Evolutionary conservation across 257 asterid genomes (phyloP), one percentile per base, ranked within the genome.

Genomic region (Scutellaria galericulata): DNA sequence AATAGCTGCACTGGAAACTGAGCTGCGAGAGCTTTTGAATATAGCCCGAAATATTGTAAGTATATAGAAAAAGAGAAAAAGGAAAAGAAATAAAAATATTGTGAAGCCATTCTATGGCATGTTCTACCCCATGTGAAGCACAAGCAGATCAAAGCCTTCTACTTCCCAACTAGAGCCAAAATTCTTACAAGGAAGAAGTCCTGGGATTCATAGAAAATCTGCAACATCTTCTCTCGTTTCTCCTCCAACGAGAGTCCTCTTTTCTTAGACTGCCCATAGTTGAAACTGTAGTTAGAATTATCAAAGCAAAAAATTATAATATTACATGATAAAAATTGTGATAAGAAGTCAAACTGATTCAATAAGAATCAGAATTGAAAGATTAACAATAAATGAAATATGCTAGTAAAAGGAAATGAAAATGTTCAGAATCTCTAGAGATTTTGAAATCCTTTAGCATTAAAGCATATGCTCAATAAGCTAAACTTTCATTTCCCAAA

Each of bases 211-310:
- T 89, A 91, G 84, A 94, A 94, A 69, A 94, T 91, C 24, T 88
- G 97, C 12, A 94, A 87, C 97, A 94, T 91, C 75, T 86, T 94
- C 86, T 91, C 99, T 4, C 97, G 96, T 71, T 93, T 93, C 80
- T 89, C 98, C 11, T 93, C 98, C 85, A 93, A 76, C 24, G 97
- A 87, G 74, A 93, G 97, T 20, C 98, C 98, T 81, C 98, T 82
- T 83, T 91, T 90, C 87, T 90, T 90, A 9, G 96, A 90, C 96
- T 86, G 87, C n/a, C 47, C 75, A 77, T 47, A 53, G 63, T 35
- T 24, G 13, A 56, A 61, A 59, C 14, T 20, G 31, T 52, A 70
- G 69, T 81, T 48, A 80, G 70, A 66, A 39, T n/a, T 48, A 56
- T 42, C 39, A 45, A 45, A 70, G 18, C 9, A 41, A 41, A 45